Conservation (phyloP, 225 moss, liverwort and hornwort genomes). For the Lunularia cruciata region DNA sequence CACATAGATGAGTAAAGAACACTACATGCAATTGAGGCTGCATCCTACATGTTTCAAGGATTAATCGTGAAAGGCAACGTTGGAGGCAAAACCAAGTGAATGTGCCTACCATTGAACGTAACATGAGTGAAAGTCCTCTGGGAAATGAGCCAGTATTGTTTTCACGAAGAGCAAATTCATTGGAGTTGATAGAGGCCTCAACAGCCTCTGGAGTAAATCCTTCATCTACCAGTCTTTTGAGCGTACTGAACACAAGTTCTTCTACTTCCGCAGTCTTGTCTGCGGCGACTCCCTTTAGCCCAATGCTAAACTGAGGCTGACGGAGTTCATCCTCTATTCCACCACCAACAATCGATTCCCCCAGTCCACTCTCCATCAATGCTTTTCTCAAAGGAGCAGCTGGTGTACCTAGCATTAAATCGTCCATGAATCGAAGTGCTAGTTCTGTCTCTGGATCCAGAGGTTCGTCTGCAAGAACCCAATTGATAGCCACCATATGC, state of each 20-base stretch:
- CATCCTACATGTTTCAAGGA: too few species aligned
- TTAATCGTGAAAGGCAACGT: too few species aligned
- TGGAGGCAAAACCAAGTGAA: not conserved
- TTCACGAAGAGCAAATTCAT: constrained; percentile 88
- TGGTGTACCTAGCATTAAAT: constrained; percentile 89
- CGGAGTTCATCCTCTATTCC: constrained; percentile 93
- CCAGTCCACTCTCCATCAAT: constrained; percentile 87
- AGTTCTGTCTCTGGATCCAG: constrained; percentile 88
- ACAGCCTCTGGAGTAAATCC: constrained; percentile 88
- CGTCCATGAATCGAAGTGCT: constrained; percentile 93
- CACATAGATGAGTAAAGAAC: too few species aligned
- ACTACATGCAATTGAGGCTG: too few species aligned
- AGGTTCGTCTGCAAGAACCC: constrained; percentile 79
- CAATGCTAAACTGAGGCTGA: constrained; percentile 93
- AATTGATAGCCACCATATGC: constrained; percentile 92
- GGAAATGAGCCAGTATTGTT: constrained; percentile 99
- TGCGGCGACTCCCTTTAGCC: constrained; percentile 84
- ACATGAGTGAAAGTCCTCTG: constrained; percentile 91
- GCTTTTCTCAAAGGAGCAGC: constrained; percentile 91
- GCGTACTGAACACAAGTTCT: constrained; percentile 82
- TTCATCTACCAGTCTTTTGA: constrained; percentile 70
- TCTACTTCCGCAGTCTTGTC: constrained; percentile 77
- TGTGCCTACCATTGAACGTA: constrained; percentile 82
- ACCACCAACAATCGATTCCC: constrained; percentile 89
- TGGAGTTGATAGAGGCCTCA: constrained; percentile 92